Evolutionary conservation across 2,329 filamentous ascomycete genomes (phyloP), one percentile per base, ranked within the genome.

Genomic region (Alternaria viburni): DNA sequence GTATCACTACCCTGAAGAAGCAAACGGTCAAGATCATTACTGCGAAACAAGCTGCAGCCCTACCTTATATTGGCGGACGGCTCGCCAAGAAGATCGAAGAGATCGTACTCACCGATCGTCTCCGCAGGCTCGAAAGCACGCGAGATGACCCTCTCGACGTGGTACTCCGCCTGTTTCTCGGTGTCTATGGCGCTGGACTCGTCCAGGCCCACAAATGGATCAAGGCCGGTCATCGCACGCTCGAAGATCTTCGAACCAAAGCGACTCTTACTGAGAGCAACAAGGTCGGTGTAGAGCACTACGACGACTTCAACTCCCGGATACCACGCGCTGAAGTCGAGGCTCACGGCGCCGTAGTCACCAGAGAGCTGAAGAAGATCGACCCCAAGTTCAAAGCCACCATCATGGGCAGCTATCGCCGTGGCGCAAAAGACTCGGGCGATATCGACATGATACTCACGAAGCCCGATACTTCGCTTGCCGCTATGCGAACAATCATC

Each of bases 361-460:
- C 83, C 54, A 80, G 81, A 8, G 85, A 86, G 0, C 86, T 93
- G 1, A 80, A 81, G 6, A 74, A 76, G 8, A 83, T 94, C 23
- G 92, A 97, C 72, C 76, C 83, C 0, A 76, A 79, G 0, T 88
- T 94, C 59, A 84, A 93, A 76, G 81, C 93, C 61, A 91, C 93
- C 51, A 86, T 97, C 51, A 90, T 91, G 49, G 95, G 95, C 1
- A 96, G 92, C 61, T 97, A 96, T 76, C 88, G 95, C 23, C 88
- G 95, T 28, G 94, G 95, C 17, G 87, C 92, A 5, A 79, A 85
- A 28, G 86, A 86, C 55, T 96, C 89, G 7, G 89, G 92, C 4
- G 95, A 97, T 75, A 91, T 97, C 60, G 95, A 97, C 77, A 84
- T 95, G 44, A 88, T 98, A 63, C 86, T 97, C 65, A 96, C 92